Evolutionary conservation across 345 rosid genomes (phyloP).

Genomic region (Capsella bursapastoris): DNA sequence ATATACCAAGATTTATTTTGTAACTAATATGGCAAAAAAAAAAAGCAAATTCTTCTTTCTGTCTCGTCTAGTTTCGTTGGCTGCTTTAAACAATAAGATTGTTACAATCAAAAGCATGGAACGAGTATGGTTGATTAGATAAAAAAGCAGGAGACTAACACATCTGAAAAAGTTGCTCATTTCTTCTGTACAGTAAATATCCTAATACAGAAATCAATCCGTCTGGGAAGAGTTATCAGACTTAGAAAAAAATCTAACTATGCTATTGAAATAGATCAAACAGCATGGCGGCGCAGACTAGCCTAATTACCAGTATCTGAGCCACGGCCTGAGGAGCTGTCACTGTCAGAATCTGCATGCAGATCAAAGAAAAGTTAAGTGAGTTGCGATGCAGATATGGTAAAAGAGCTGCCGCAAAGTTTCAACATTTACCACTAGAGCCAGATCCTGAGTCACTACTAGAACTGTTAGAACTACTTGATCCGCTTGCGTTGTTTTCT

Average conservation of each 20-base stretch:
- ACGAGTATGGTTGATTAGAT: constrained; percentile 29
- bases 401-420: constrained; percentile 7
- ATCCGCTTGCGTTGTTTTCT: constrained; percentile 45
- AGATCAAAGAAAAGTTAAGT: constrained; percentile 2
- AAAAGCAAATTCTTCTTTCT: not conserved
- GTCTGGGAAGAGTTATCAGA: constrained; percentile 9
- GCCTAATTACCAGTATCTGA: constrained; percentile 43
- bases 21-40: constrained; percentile 8
- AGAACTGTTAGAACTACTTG: constrained; percentile 51
- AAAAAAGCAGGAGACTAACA: not conserved
- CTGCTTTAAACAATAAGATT: constrained; percentile 13
- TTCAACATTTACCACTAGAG: constrained; percentile 45
- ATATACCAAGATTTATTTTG: constrained; percentile 11
- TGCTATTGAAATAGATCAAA: constrained; percentile 5
- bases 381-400: constrained; percentile 18
- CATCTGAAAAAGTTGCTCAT: constrained; percentile 3
- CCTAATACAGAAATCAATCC: constrained; percentile 34
- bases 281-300: constrained; percentile 15
- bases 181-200: constrained; percentile 37
- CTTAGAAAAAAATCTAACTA: constrained; percentile 16
- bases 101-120: not conserved
- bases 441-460: constrained; percentile 48
- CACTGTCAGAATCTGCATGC: constrained; percentile 47
- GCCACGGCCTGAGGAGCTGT: constrained; percentile 45
- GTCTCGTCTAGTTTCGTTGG: not conserved